phyloP scores from a whole-genome alignment of 1,284 basidiomycete genomes.

The Rhodotorula sp. region DNA sequence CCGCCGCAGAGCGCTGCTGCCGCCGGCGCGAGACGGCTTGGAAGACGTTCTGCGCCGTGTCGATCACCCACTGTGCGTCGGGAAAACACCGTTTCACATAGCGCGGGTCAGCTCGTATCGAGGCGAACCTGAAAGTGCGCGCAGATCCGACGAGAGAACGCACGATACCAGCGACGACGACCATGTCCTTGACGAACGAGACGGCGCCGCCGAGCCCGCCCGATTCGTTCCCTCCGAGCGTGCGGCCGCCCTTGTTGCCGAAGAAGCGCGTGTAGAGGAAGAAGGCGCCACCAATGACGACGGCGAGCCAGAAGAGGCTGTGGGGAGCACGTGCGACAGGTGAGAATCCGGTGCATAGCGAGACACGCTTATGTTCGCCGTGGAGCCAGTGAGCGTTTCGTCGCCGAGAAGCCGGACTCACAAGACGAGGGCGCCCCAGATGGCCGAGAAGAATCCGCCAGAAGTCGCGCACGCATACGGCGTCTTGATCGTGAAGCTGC shows the following conservation, averaged over 20 bases:
- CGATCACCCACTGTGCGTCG: conserved; percentile 26
- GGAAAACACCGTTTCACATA: too few relatives aligned
- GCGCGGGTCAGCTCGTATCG: too few relatives aligned
- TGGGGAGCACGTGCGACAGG: conserved; percentile 4
- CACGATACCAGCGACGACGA: conserved; percentile 53
- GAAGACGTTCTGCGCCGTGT: conserved; percentile 20
- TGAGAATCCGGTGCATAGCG: not conserved
- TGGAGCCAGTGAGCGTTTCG: too few relatives aligned
- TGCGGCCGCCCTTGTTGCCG: conserved; percentile 64
- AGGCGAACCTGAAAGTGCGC: too few relatives aligned
- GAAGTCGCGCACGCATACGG: conserved; percentile 26
- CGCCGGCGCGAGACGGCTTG: conserved; percentile 13
- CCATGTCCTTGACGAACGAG: conserved; percentile 75
- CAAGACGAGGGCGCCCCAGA: conserved; percentile 53
- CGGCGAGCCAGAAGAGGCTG: conserved; percentile 60
- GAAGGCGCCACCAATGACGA: conserved; percentile 63
- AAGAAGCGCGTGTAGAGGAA: conserved; percentile 69
- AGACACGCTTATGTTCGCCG: not conserved
- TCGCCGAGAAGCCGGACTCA: not conserved
- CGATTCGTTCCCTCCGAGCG: conserved; percentile 55
- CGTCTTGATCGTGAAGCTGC: conserved; percentile 27
- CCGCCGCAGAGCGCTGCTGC: not conserved
- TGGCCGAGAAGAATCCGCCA: conserved; percentile 63
- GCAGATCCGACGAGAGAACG: not conserved
- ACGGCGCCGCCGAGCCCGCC: conserved; percentile 62